phyloP scores from a whole-genome alignment of 139 green algal species.

The Deuterostichococcus epilithicus region DNA sequence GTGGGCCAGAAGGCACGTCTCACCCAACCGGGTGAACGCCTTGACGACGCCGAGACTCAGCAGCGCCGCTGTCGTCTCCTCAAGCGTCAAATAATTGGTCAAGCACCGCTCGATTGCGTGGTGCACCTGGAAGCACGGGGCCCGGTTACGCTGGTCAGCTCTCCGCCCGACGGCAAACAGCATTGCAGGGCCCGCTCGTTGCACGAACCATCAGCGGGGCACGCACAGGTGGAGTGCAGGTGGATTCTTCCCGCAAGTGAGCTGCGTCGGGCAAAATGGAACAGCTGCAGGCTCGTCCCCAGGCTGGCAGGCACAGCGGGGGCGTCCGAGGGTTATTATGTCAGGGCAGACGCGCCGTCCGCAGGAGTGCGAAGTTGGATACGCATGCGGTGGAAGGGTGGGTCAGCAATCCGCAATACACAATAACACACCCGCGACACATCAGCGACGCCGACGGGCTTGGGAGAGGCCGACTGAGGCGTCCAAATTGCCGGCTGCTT shows the following conservation, averaged over 20 bases:
- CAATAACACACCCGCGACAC: no score
- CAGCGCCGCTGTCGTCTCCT: neutral
- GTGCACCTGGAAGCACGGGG: neutral
- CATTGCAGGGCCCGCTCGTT: neutral
- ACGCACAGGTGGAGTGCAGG: neutral
- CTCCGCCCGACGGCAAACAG: neutral
- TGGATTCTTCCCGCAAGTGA: neutral
- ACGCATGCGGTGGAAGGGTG: no score
- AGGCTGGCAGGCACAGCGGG: no score
- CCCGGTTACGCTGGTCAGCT: neutral
- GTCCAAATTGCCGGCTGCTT: no score
- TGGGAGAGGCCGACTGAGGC: no score
- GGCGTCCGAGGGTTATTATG: no score
- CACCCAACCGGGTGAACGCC: neutral
- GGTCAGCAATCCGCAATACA: no score
- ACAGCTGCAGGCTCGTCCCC: neutral
- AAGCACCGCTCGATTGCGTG: neutral
- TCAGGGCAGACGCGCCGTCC: no score
- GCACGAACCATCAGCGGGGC: neutral
- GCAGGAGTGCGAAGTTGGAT: no score
- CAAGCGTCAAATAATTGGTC: neutral
- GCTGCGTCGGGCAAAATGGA: neutral
- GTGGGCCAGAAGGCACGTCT: neutral
- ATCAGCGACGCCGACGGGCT: no score
- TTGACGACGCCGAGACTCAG: neutral